Base-by-base conservation (phyloP, 495 filamentous ascomycete species). In the Neurospora cerealis region DNA sequence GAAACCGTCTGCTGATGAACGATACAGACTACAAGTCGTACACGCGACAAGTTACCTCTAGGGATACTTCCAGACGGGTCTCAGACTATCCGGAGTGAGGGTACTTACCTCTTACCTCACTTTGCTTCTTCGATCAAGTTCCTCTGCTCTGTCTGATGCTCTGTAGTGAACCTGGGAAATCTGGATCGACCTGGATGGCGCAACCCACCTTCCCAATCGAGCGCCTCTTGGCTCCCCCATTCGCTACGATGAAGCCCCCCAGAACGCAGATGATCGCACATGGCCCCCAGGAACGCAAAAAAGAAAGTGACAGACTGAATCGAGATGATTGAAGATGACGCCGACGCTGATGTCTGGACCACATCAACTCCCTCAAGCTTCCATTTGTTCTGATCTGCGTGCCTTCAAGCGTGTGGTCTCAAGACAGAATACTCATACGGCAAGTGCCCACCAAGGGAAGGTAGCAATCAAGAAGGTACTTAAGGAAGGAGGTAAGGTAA, bases 181-280 rank as follows among this genome's bases (percentile, higher is more conserved):
- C 54, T 66, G 54, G 54, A 66, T 66, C 54, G 54, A 66, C 54
- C 28, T 28, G 28, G 28, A 72, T 34, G 70, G 60, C 71, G 37
- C 28, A 42, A 60, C 71, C 71, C 73, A 75, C 73, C 73, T 75
- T 73, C 73, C 73, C 72, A 41, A 69, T 73, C 60, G 71, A 37
- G 73, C 62, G n/a, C 15, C 40, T 60, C 54, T 54, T 69, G 40
- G 42, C 71, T 32, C 41, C 40, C 75, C 73, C 17, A 69, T 74
- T 74, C 38, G 75, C 73, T 46, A 48, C 74, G 54, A 74, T 40
- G 38, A 48, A 62, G 69, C 41, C 73, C 37, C 37, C 37, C 37
- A 38, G 69, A 21, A 70, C 72, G 37, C 62, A 69, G 48, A 73
- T 34, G 42, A 38, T 74, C 70, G 40, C 32, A 62, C 32, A 37